Conservation (phyloP, 257 asterid species). For the Solanum appendiculatum region DNA sequence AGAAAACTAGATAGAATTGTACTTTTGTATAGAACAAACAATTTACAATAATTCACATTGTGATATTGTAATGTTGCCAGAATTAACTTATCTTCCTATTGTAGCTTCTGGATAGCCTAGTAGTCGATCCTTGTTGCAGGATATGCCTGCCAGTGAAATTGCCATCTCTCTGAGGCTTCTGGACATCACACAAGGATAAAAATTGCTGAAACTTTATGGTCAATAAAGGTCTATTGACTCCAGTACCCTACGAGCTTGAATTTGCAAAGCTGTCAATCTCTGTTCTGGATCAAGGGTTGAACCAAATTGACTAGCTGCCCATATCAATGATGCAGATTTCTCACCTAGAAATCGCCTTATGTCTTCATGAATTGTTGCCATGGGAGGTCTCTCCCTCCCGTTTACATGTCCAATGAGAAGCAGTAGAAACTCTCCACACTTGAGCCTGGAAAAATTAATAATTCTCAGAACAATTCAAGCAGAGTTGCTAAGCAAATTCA, state of each 20-base stretch:
- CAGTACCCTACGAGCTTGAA: slow-evolving; percentile 80
- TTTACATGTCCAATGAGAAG: slow-evolving; percentile 86
- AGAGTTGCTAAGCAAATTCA: neutral
- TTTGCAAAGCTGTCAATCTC: slow-evolving; percentile 70
- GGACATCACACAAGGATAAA: neutral
- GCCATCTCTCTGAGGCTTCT: neutral
- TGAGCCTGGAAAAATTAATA: slow-evolving; percentile 44
- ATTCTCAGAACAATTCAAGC: neutral
- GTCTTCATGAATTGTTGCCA: slow-evolving; percentile 79
- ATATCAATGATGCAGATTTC: slow-evolving; percentile 82
- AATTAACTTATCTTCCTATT: neutral
- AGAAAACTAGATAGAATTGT: slow-evolving; percentile 6
- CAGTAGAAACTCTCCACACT: slow-evolving; percentile 86
- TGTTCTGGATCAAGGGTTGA: slow-evolving; percentile 77
- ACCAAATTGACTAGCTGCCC: slow-evolving; percentile 94
- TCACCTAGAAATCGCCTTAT: slow-evolving; percentile 73
- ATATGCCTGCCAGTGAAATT: neutral
- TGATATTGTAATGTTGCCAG: neutral
- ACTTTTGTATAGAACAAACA: slow-evolving; percentile 1
- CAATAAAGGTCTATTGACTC: slow-evolving; percentile 80
- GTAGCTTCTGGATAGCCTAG: neutral
- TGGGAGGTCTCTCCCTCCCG: slow-evolving; percentile 73
- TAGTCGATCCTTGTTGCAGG: neutral
- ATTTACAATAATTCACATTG: neutral
- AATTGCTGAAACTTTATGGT: neutral